Evolutionary conservation across 1,139 yeast genomes (phyloP), one percentile per base, ranked within the genome.

Genomic region (Zygotorulaspora mrakii): DNA sequence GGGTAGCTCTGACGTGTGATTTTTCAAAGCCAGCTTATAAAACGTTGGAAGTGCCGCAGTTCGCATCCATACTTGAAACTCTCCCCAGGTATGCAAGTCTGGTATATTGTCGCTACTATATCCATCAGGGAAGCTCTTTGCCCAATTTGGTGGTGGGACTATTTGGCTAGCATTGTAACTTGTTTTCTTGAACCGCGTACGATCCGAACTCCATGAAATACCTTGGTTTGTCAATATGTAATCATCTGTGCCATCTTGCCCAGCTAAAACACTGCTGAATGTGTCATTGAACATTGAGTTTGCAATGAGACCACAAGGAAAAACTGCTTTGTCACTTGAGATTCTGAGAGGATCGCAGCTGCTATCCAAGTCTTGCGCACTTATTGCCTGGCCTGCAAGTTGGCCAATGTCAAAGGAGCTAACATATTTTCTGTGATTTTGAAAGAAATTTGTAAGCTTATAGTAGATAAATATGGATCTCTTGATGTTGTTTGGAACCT

Each of bases 11-110:
- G 76, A 77, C 31, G 79, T 62, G 60, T 87, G 94, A 61, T 89
- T 89, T 59, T 95, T 77, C 49, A 79, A 69, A 3, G 83, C 87
- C 59, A 91, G 69, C 64, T 88, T 88, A 56, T 85, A 78, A 59
- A 94, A 91, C 21, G 79, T 79, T 7, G 97, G 82, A 47, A 94
- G 71, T 1, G 91, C 97, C 3, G 96, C 82, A 2, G 97, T 82
- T 55, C 88, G 79, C 96, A 91, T 89, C 99, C 99, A 91, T 62
- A 89, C 91, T 66, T 91, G 97, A 60, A 91, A 80, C 55, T 86
- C 87, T 46, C 72, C 77, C 91, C 94, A 82, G 7, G 69, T 66
- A 13, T 82, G 71, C 33, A 86, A 69, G 60, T 91, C 91, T 3
- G 97, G 98, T 43, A 91, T 61, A 59, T 87, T 88, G 9, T 80